Conservation (phyloP, 768 basidiomycete species). For the Mycena crocata region DNA sequence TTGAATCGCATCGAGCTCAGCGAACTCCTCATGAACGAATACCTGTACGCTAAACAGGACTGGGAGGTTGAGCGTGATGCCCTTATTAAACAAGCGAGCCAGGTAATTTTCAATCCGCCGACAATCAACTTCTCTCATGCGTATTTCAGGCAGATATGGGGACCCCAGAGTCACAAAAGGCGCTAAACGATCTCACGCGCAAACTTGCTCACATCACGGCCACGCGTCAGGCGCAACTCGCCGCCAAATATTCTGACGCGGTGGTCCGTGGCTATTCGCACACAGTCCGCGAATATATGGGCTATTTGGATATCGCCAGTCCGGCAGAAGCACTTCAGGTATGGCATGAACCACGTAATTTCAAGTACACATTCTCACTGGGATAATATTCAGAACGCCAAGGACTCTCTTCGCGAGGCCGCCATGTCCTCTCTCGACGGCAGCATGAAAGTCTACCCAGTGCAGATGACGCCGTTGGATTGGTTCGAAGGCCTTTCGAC, state of each 20-base stretch:
- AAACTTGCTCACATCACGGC: constrained; percentile 40
- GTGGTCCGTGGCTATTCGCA: constrained; percentile 45
- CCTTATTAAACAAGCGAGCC: constrained; percentile 36
- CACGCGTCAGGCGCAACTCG: constrained; percentile 40
- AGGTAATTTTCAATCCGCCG: not conserved
- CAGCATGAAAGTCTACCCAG: constrained; percentile 40
- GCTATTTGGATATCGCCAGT: constrained; percentile 40
- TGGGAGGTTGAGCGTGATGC: constrained; percentile 44
- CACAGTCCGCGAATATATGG: constrained; percentile 40
- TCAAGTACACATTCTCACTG: not conserved
- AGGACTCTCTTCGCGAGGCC: constrained; percentile 42
- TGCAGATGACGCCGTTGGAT: constrained; percentile 42
- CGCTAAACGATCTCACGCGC: constrained; percentile 38
- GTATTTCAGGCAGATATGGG: constrained; percentile 3
- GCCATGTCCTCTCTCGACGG: constrained; percentile 42
- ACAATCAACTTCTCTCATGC: not conserved
- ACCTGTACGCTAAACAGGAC: constrained; percentile 40
- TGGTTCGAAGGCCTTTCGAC: constrained; percentile 44
- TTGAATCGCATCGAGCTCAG: constrained; percentile 43
- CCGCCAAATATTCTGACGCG: constrained; percentile 42
- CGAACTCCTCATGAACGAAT: constrained; percentile 42
- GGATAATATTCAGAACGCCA: constrained; percentile 34
- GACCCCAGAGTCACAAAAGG: constrained; percentile 14
- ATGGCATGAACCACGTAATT: not conserved
- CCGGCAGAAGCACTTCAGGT: constrained; percentile 38